Percentiles rank a stretch among this genome's conserved stretches.
Conservation (phyloP, 2,329 filamentous ascomycete genomes). For the Aspergillus cejpii region DNA sequence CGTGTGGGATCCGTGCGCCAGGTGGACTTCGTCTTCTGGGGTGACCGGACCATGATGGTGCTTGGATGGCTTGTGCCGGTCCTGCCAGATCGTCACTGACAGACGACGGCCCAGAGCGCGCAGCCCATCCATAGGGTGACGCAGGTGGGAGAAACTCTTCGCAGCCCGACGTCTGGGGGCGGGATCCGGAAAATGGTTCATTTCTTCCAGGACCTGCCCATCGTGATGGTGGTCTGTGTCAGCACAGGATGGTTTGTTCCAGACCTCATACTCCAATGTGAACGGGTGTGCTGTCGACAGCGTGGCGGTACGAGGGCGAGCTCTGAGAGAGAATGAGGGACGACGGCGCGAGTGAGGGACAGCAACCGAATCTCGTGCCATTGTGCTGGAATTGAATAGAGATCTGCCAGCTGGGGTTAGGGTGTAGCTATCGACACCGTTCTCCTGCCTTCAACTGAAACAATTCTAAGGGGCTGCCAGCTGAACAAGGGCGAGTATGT, state of each 20-base stretch:
- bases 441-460: background rate
- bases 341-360: slow-evolving; percentile 31
- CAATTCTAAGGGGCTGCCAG: background rate
- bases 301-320: slow-evolving; percentile 35
- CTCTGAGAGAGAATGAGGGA: slow-evolving; percentile 35
- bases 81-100: slow-evolving; percentile 37
- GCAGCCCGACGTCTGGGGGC: slow-evolving; percentile 29
- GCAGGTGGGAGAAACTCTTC: slow-evolving; percentile 40
- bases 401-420: background rate
- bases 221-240: slow-evolving; percentile 22
- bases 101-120: slow-evolving; percentile 38
- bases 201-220: slow-evolving; percentile 28
- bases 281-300: slow-evolving; percentile 19
- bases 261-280: slow-evolving; percentile 19
- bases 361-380: slow-evolving; percentile 28
- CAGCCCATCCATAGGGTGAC: slow-evolving; percentile 38
- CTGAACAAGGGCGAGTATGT: background rate
- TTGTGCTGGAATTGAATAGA: slow-evolving; percentile 7
- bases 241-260: slow-evolving; percentile 19
- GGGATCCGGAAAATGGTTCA: slow-evolving; percentile 27
- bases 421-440: background rate
- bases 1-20: slow-evolving; percentile 16
- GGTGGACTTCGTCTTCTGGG: slow-evolving; percentile 12
- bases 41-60: slow-evolving; percentile 17
- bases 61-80: slow-evolving; percentile 35